Percentiles rank a stretch among this genome's conserved stretches.
Conservation (phyloP, 306 rosid genomes). For the Cotoneaster glaucophyllus region DNA sequence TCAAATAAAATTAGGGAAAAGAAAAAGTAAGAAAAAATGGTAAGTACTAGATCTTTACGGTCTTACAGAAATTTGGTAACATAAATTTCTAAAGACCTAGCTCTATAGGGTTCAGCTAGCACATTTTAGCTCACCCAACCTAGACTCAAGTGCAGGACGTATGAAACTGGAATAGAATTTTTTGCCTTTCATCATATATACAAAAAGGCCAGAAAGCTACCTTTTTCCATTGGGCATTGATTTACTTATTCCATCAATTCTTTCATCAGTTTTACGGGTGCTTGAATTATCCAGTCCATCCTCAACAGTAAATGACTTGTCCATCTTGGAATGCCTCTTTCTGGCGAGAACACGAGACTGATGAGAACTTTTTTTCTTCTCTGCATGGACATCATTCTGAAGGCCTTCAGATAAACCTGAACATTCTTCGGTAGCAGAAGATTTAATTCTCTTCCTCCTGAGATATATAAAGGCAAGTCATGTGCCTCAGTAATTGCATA, state of each 20-base stretch:
- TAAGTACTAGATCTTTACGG: not conserved
- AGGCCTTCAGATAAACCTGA: constrained; percentile 26
- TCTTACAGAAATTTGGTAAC: not conserved
- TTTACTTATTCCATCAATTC: constrained; percentile 25
- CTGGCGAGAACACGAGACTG: constrained; percentile 10
- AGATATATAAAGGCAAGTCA: constrained; percentile 12
- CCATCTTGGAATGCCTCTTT: constrained; percentile 31
- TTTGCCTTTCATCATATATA: constrained; percentile 8
- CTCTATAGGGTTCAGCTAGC: not conserved
- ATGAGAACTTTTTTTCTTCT: constrained; percentile 32
- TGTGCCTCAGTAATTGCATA: not conserved
- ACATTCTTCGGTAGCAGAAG: constrained; percentile 32
- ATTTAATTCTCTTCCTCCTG: constrained; percentile 73
- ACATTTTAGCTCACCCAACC: not conserved
- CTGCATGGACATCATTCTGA: constrained; percentile 13
- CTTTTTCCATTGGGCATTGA: constrained; percentile 33
- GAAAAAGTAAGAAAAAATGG: not conserved
- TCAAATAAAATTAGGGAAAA: constrained; percentile 10
- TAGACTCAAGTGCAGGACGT: not conserved
- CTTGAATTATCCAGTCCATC: constrained; percentile 29
- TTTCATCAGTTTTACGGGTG: constrained; percentile 17
- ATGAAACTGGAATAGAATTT: not conserved
- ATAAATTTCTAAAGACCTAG: not conserved
- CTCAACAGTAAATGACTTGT: constrained; percentile 31
- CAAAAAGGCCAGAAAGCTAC: constrained; percentile 30